These are phyloP conservation scores for Hymenoscyphus linearis DNA, from an alignment of 2,329 filamentous ascomycete species.

Conservation along the genomic window DNA sequence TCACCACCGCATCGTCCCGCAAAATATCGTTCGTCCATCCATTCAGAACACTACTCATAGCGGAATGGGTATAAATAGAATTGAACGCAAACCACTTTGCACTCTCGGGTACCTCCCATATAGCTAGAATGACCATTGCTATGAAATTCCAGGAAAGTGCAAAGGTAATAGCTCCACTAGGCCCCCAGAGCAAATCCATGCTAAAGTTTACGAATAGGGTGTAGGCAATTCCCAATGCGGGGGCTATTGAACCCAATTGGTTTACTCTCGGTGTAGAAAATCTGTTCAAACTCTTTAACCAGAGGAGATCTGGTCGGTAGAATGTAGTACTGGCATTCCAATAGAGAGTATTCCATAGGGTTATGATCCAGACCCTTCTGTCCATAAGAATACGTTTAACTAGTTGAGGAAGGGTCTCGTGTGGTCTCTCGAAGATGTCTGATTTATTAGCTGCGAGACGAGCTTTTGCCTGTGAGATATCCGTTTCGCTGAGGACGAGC, in stretches of 20 bases:
- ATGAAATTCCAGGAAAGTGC: constrained; percentile 45
- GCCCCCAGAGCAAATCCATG: constrained; percentile 48
- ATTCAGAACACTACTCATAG: constrained; percentile 43
- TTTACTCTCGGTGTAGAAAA: constrained; percentile 44
- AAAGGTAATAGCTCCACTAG: constrained; percentile 50
- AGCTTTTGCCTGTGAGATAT: constrained; percentile 41
- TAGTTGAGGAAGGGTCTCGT: constrained; percentile 40
- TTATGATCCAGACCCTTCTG: constrained; percentile 46
- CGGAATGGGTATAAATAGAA: constrained; percentile 38
- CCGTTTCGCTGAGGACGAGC: constrained; percentile 40
- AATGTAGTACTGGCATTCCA: constrained; percentile 49
- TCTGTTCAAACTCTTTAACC: constrained; percentile 50
- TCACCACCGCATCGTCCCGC: constrained; percentile 35
- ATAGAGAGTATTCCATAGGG: constrained; percentile 49
- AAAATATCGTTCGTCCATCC: constrained; percentile 43
- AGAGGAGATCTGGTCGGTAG: constrained; percentile 48
- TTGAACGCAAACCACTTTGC: constrained; percentile 50
- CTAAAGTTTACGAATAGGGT: constrained; percentile 48
- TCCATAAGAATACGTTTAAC: constrained; percentile 37
- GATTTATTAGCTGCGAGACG: constrained; percentile 44
- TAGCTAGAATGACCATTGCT: constrained; percentile 46
- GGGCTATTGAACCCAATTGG: constrained; percentile 46
- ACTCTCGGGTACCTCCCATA: constrained; percentile 51
- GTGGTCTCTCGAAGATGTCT: constrained; percentile 43
- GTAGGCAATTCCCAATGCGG: constrained; percentile 52